Evolutionary conservation across 805 yeast genomes (phyloP).

Genomic region (Zygoascus tannicola): DNA sequence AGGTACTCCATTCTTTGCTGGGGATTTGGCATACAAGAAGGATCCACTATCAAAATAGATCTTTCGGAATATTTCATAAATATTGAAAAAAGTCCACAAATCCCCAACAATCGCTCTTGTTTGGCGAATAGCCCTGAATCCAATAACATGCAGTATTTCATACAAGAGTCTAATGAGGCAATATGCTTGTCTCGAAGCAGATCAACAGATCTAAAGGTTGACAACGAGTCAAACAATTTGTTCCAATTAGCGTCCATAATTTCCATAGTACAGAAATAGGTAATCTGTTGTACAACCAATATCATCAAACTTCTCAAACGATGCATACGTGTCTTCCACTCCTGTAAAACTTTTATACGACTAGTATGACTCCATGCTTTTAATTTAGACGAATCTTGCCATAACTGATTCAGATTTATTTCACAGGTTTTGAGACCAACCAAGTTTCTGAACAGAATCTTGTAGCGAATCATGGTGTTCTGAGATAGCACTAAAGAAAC

Average conservation of each 20-base stretch:
- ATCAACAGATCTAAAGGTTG: slow-evolving; percentile 32
- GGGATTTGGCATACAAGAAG: slow-evolving; percentile 2
- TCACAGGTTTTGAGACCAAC: slow-evolving; percentile 55
- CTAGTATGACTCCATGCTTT: slow-evolving; percentile 54
- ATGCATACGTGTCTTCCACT: slow-evolving; percentile 35
- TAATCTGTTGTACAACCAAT: slow-evolving; percentile 45
- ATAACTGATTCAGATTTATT: slow-evolving; percentile 50
- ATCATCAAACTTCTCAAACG: slow-evolving; percentile 40
- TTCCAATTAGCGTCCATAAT: slow-evolving; percentile 50
- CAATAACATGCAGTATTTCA: slow-evolving; percentile 61
- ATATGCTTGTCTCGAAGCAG: slow-evolving; percentile 40
- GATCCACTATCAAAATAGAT: slow-evolving; percentile 22
- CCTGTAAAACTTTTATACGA: slow-evolving; percentile 36
- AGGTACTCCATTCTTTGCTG: not conserved
- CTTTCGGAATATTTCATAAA: slow-evolving; percentile 18
- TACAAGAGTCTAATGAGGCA: slow-evolving; percentile 49
- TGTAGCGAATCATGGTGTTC: slow-evolving; percentile 67
- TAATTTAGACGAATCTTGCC: slow-evolving; percentile 61
- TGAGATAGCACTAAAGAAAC: slow-evolving; percentile 63
- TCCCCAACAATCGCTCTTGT: slow-evolving; percentile 34
- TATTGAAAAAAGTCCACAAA: slow-evolving; percentile 22
- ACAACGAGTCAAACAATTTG: slow-evolving; percentile 29
- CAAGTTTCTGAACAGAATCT: slow-evolving; percentile 65
- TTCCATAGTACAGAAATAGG: slow-evolving; percentile 46
- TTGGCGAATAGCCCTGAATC: slow-evolving; percentile 43